Percentiles rank a stretch among this genome's conserved stretches.
These are phyloP conservation scores for Leucaena leucocephala DNA, from an alignment of 306 rosid species.

Conservation along the genomic window DNA sequence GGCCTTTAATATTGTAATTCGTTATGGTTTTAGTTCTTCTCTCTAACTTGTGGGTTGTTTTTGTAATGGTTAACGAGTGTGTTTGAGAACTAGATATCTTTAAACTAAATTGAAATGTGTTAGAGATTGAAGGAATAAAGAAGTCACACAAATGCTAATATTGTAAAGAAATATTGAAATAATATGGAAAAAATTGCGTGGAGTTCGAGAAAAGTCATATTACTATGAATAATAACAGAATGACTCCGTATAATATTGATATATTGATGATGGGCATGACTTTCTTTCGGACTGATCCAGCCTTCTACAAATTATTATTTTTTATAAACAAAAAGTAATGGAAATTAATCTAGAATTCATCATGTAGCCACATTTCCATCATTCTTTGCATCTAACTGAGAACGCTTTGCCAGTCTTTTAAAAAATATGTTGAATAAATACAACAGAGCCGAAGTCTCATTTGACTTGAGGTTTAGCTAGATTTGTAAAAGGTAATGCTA, in stretches of 20 bases:
- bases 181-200: not conserved
- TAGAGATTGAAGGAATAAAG: not conserved
- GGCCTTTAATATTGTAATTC: not conserved
- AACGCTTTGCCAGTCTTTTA: not conserved
- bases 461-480: not conserved
- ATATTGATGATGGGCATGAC: not conserved
- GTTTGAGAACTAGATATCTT: not conserved
- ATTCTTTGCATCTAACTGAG: not conserved
- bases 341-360: not conserved
- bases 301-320: not conserved
- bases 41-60: not conserved
- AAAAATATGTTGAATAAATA: not conserved
- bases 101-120: not conserved
- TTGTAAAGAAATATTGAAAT: not conserved
- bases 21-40: not conserved
- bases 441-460: not conserved
- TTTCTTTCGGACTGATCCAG: not conserved
- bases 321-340: not conserved
- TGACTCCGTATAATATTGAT: not conserved
- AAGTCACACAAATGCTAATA: not conserved
- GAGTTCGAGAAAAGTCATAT: not conserved
- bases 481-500: not conserved
- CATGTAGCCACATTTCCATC: not conserved
- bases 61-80: not conserved
- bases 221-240: not conserved